Base-by-base conservation (phyloP, 768 basidiomycete species). In the Boletus speciosus region DNA sequence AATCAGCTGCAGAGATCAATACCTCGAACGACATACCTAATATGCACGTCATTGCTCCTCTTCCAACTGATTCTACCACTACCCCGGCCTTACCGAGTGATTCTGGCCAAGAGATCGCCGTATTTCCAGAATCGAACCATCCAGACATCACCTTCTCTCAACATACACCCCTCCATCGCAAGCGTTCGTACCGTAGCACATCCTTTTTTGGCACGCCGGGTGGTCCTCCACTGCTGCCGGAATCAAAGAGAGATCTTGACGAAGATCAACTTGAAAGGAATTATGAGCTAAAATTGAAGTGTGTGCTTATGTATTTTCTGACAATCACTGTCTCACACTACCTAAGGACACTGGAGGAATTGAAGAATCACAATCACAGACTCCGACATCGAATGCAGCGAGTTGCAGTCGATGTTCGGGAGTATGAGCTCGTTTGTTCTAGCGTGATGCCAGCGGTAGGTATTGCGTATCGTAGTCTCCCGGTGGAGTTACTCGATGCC, bases 351-450 rank as follows among this genome's bases (percentile, higher is more conserved):
- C 70, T 92, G 29, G 81, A 84, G 48, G 81, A 84, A 46, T 69
- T 81, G 11, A 73, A 73, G 49, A 68, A 74, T 12, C 83, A 87
- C 61, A 92, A 92, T 56, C 78, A 82, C 52, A 76, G 82, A 49
- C 81, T 86, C 37, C 81, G 88, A 34, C 84, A 87, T 60, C 73
- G 87, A 27, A 73, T 90, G 27, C 84, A 88, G 60, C 80, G 81
- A 51, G 77, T 89, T 50, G 81, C 86, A 2, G 73, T 72, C 7
- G 78, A 76, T 29, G 74, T 90, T 41, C 77, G 79, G 59, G 89
- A 90, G 47, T 88, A 84, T 54, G 86, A 90, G 54, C 62, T 73
- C 9, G 70, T 84, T 11, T 86, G 83, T 59, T 69, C 76, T n/a
- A 73, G 74, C 32, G 71, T 85, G 38, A 74, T 78, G 54, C 73